Conservation (phyloP, 352 stramenopile species). For the Lagenidium sp. region DNA sequence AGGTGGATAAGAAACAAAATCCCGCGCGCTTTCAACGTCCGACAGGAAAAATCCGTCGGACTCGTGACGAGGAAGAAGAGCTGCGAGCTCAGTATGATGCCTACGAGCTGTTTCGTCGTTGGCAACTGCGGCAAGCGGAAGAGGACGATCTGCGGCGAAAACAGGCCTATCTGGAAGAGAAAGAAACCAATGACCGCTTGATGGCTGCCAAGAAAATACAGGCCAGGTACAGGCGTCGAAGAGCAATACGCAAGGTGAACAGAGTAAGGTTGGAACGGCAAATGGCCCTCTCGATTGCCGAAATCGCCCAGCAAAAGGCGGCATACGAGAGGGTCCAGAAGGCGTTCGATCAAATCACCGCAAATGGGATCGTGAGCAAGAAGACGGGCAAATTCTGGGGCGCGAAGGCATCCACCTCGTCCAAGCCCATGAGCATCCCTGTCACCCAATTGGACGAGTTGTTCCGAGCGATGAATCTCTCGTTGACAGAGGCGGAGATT, state of each 20-base stretch:
- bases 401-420: neutral
- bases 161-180: slow-evolving; percentile 19
- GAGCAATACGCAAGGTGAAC: slow-evolving; percentile 40
- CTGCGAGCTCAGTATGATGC: slow-evolving; percentile 37
- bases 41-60: slow-evolving; percentile 3
- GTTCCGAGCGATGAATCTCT: slow-evolving; percentile 25
- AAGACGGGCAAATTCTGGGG: slow-evolving; percentile 12
- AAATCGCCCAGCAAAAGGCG: slow-evolving; percentile 32
- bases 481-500: slow-evolving; percentile 21
- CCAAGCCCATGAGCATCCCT: slow-evolving; percentile 25
- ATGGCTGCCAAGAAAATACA: slow-evolving; percentile 53
- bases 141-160: slow-evolving; percentile 30
- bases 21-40: slow-evolving; percentile 19
- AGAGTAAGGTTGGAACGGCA: slow-evolving; percentile 35
- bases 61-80: slow-evolving; percentile 20
- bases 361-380: slow-evolving; percentile 12
- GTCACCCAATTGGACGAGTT: slow-evolving; percentile 30
- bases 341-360: slow-evolving; percentile 29
- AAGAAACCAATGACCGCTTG: slow-evolving; percentile 12
- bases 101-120: slow-evolving; percentile 56
- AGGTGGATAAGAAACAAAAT: slow-evolving; percentile 16
- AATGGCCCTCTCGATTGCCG: slow-evolving; percentile 29
- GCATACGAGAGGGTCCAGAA: slow-evolving; percentile 32
- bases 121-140: slow-evolving; percentile 50
- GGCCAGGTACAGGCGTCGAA: slow-evolving; percentile 45